A percentile compares a stretch with the other conserved stretches of the same genome.
Conservation (phyloP, 2,329 filamentous ascomycete genomes). For the Phyllosticta citriasiana region DNA sequence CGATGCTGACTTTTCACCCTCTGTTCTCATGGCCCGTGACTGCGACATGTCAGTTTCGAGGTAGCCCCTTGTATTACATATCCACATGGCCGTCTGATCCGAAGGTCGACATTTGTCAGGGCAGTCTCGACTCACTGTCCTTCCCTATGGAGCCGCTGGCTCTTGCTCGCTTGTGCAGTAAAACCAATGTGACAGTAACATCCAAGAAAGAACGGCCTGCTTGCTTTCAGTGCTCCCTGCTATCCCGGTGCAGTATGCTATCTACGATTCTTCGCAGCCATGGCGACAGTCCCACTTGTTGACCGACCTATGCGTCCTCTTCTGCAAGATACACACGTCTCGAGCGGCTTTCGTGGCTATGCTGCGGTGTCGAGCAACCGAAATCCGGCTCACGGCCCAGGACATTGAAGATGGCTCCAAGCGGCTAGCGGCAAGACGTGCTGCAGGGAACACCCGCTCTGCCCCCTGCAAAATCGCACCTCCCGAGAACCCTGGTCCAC, state of each 20-base stretch:
- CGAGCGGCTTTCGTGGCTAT: constrained; percentile 14
- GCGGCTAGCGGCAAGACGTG: constrained; percentile 21
- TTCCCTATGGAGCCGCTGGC: neutral
- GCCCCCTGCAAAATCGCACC: constrained; percentile 2
- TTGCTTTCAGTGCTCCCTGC: neutral
- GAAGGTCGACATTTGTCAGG: neutral
- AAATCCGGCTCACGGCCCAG: constrained; percentile 26
- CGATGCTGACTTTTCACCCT: neutral
- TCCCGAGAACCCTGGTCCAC: constrained; percentile 13
- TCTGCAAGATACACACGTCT: neutral
- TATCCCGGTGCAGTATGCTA: neutral
- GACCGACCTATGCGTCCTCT: constrained; percentile 1
- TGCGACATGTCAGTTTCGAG: neutral
- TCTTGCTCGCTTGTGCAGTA: neutral
- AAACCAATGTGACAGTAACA: neutral
- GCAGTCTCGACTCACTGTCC: neutral
- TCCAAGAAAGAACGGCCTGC: neutral
- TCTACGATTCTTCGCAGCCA: neutral
- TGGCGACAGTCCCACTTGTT: neutral
- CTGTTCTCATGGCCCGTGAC: neutral
- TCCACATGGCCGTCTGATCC: neutral
- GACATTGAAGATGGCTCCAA: constrained; percentile 26
- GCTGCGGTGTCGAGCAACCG: constrained; percentile 26
- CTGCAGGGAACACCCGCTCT: constrained; percentile 10
- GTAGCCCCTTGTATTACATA: neutral